Percentiles rank a stretch among this genome's conserved stretches.
Conservation (phyloP, 129 eudicot species). For the Centaurea solstitialis region DNA sequence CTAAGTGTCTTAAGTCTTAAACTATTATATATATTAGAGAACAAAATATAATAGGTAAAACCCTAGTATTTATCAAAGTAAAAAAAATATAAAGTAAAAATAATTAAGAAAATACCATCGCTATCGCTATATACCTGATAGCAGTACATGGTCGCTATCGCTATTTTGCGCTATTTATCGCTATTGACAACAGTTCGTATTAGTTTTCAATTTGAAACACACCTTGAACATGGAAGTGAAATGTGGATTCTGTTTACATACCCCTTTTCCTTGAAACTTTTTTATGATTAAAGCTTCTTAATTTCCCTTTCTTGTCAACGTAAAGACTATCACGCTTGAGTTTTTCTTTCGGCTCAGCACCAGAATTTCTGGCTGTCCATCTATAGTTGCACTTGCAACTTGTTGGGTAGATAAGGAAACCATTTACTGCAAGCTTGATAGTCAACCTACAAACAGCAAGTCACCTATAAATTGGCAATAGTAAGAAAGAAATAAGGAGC, state of each 20-base stretch:
- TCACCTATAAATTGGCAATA: background rate
- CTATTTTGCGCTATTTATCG: no score
- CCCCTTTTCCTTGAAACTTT: conserved; percentile 83
- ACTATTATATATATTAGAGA: no score
- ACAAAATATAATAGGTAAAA: no score
- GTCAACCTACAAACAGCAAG: conserved; percentile 49
- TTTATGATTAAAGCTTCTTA: conserved; percentile 56
- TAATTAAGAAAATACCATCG: no score
- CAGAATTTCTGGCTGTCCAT: conserved; percentile 41
- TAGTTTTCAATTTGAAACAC: background rate
- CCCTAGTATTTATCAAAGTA: no score
- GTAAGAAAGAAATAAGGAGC: background rate
- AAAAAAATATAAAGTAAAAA: no score
- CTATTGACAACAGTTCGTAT: no score
- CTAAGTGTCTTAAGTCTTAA: no score
- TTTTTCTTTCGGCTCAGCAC: conserved; percentile 44
- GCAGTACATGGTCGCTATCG: no score
- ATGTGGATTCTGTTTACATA: conserved; percentile 13
- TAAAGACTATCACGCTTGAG: conserved; percentile 66
- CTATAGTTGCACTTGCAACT: conserved; percentile 32
- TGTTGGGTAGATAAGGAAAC: conserved; percentile 33
- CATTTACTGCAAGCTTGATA: conserved; percentile 38
- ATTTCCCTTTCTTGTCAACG: conserved; percentile 61
- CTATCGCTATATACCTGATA: no score
- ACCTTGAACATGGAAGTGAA: background rate